A percentile compares a stretch with the other conserved stretches of the same genome.
phyloP scores from a whole-genome alignment of 371 early-diverging fungal genomes.

The Thermomucor indicae-seudaticae region DNA sequence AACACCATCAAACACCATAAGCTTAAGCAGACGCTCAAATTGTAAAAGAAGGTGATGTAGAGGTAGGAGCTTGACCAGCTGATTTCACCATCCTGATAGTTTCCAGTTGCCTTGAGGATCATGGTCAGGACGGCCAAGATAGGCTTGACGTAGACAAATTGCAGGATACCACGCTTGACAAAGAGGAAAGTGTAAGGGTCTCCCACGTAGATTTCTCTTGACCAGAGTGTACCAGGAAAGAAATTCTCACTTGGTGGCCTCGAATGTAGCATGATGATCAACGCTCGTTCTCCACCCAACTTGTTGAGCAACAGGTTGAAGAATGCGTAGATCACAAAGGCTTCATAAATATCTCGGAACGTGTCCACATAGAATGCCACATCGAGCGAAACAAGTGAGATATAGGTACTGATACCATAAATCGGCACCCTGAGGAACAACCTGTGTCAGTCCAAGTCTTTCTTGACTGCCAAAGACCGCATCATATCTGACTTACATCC shows the following conservation, averaged over 20 bases:
- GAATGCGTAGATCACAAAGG: slow-evolving; percentile 95
- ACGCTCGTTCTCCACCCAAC: slow-evolving; percentile 88
- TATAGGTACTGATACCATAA: slow-evolving; percentile 85
- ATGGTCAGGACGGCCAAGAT: slow-evolving; percentile 76
- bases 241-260: slow-evolving; percentile 76
- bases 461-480: background rate
- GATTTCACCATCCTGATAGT: slow-evolving; percentile 82
- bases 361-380: slow-evolving; percentile 88
- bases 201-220: slow-evolving; percentile 80
- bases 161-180: slow-evolving; percentile 89
- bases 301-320: slow-evolving; percentile 86
- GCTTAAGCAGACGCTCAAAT: slow-evolving; percentile 77
- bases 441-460: background rate
- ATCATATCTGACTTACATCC: slow-evolving; percentile 62
- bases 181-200: slow-evolving; percentile 87
- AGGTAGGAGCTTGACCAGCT: slow-evolving; percentile 69
- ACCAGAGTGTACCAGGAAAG: slow-evolving; percentile 78
- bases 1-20: slow-evolving; percentile 89
- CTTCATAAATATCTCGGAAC: slow-evolving; percentile 93
- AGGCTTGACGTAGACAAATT: slow-evolving; percentile 92
- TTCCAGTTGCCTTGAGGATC: slow-evolving; percentile 67
- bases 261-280: slow-evolving; percentile 74
- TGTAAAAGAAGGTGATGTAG: slow-evolving; percentile 83
- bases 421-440: slow-evolving; percentile 73
- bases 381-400: slow-evolving; percentile 68